Evolutionary conservation across 1,139 yeast genomes (phyloP).

Genomic region (Pneumocystis wakefieldiae): DNA sequence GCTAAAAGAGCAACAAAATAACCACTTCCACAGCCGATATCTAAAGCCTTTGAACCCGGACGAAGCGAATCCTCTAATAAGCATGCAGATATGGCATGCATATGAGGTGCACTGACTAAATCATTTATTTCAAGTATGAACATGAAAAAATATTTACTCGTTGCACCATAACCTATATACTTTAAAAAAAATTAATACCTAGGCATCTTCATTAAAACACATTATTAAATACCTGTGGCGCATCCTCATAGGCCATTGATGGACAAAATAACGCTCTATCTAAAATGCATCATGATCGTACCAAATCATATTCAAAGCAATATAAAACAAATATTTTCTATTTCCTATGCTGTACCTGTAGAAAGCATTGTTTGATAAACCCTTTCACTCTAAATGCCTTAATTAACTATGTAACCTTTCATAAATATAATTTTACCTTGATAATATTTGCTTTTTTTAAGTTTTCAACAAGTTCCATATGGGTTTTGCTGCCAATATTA

Average conservation of each 20-base stretch:
- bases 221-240: conserved; percentile 8
- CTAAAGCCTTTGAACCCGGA: conserved; percentile 14
- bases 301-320: too few species aligned
- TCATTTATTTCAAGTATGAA: too few species aligned
- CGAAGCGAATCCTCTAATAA: conserved; percentile 7
- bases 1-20: conserved; percentile 13
- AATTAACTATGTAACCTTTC: too few species aligned
- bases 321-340: too few species aligned
- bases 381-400: too few species aligned
- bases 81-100: conserved; percentile 14
- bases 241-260: conserved; percentile 11
- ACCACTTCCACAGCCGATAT: conserved; percentile 15
- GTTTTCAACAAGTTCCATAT: conserved; percentile 11
- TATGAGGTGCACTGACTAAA: conserved; percentile 16
- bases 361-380: too few species aligned
- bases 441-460: conserved; percentile 3
- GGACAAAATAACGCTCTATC: conserved; percentile 13
- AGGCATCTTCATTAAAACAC: not conserved
- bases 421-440: not conserved
- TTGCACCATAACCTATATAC: too few species aligned
- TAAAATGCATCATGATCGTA: conserved; percentile 1
- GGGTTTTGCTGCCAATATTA: conserved; percentile 1
- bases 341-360: too few species aligned
- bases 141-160: too few species aligned
- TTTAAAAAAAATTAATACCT: too few species aligned